Evolutionary conservation across 768 basidiomycete genomes (phyloP), one percentile per base, ranked within the genome.

Genomic region (Lactarius sp.): DNA sequence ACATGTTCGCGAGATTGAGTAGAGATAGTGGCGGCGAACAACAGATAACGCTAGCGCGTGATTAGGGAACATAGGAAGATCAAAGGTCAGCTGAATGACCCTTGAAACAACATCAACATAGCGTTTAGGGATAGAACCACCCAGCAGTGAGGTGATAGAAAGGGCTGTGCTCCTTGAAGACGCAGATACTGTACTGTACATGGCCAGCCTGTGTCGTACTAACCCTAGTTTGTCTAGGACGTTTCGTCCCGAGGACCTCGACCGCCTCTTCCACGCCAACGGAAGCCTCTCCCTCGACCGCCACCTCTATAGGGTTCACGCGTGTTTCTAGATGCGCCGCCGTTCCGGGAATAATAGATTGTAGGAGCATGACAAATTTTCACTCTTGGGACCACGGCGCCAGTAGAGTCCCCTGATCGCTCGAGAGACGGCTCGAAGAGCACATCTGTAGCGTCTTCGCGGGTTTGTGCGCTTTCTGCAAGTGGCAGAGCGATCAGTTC

Each of bases 381-480:
- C 58, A 59, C 62, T n/a, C 36, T 46, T 7, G 62, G 62, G 33
- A 49, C 50, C 16, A 10, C 13, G 3, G 46, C 31, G 2, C 14
- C 10, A 7, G 13, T n/a, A 42, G 55, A 37, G 22, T 34, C 27
- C 36, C 37, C 13, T 33, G 61, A 42, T 62, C 20, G 47, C 31
- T 51, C 55, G 41, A 42, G 46, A 50, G 20, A 37, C 33, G 34
- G 42, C 33, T 47, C 49, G 27, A 64, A 64, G 46, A 64, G 58
- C 13, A 44, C 58, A 18, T 64, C 58, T n/a, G 52, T 39, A 1
- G 62, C 57, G 14, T 47, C 62, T 42, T 64, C 51, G 16, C 58
- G 58, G 18, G 62, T 64, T 58, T 60, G 62, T 27, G 39, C 37
- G 39, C 62, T 34, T 52, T 64, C 62, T 22, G 12, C 4, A 7